Evolutionary conservation across 768 basidiomycete genomes (phyloP).

Genomic region (Kwoniella bestiolae): DNA sequence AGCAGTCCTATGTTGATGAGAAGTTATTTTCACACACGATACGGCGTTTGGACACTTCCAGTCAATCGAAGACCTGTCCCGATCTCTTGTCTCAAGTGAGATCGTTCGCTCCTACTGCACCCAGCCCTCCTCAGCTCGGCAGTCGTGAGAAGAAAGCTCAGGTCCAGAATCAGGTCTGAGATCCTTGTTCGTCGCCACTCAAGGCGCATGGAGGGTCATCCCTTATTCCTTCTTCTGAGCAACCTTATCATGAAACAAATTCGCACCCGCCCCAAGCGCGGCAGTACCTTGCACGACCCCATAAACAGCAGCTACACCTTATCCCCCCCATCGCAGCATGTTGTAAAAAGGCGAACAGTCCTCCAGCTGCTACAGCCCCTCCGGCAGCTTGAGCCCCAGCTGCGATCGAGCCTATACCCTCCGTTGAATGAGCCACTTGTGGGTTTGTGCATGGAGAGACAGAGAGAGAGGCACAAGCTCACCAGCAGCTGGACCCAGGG

Average conservation of each 20-base stretch:
- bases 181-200: too few relatives aligned
- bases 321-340: conserved; percentile 9
- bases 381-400: conserved; percentile 4
- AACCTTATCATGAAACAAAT: background rate
- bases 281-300: background rate
- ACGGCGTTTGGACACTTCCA: too few relatives aligned
- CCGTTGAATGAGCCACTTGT: background rate
- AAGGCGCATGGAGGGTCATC: too few relatives aligned
- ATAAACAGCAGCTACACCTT: conserved; percentile 1
- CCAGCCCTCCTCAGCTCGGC: too few relatives aligned
- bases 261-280: background rate
- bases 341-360: conserved; percentile 1
- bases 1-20: too few relatives aligned
- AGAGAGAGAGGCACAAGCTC: too few relatives aligned
- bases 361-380: background rate
- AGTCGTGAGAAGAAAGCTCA: too few relatives aligned
- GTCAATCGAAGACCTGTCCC: too few relatives aligned
- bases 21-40: too few relatives aligned
- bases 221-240: background rate
- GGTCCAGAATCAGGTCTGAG: too few relatives aligned
- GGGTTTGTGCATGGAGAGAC: background rate
- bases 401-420: background rate
- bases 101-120: too few relatives aligned
- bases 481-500: conserved; percentile 1
- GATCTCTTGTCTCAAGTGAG: too few relatives aligned